Percentiles rank a stretch among this genome's conserved stretches.
Conservation (phyloP, 331 rosid genomes). For the Spiraea crenata region DNA sequence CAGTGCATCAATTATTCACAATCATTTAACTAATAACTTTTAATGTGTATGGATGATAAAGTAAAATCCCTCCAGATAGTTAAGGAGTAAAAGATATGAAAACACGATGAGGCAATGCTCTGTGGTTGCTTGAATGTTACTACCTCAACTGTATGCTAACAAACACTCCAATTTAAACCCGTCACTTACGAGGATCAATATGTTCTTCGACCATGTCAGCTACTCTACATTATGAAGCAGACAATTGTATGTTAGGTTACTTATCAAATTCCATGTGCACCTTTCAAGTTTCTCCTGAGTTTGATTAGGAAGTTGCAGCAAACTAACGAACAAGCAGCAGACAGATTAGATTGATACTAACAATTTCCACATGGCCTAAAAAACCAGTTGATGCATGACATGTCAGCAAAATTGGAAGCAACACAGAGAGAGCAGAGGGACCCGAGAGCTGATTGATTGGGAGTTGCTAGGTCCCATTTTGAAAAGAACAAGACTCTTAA, state of each 20-base stretch:
- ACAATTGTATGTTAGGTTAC: neutral
- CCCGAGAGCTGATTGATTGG: slow-evolving; percentile 5
- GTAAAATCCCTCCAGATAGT: no score
- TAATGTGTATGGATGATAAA: no score
- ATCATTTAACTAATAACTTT: no score
- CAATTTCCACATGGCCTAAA: slow-evolving; percentile 33
- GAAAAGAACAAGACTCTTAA: slow-evolving; percentile 38
- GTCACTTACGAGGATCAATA: no score
- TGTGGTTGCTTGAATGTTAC: no score
- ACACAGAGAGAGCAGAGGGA: neutral
- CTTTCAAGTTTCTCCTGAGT: slow-evolving; percentile 4
- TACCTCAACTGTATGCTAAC: no score
- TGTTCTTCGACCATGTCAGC: no score
- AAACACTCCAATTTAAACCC: no score
- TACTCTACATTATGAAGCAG: neutral
- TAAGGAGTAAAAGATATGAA: no score
- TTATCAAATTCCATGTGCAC: neutral
- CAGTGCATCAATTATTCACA: no score
- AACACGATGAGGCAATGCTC: no score
- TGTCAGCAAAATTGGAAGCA: slow-evolving; percentile 38
- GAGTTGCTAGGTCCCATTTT: slow-evolving; percentile 41
- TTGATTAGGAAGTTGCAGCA: neutral
- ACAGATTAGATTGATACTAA: slow-evolving; percentile 28
- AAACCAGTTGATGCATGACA: slow-evolving; percentile 32
- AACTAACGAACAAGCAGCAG: slow-evolving; percentile 16